Evolutionary conservation across 805 yeast species (phyloP).

Genomic region (Grigorovia transvaalensis): DNA sequence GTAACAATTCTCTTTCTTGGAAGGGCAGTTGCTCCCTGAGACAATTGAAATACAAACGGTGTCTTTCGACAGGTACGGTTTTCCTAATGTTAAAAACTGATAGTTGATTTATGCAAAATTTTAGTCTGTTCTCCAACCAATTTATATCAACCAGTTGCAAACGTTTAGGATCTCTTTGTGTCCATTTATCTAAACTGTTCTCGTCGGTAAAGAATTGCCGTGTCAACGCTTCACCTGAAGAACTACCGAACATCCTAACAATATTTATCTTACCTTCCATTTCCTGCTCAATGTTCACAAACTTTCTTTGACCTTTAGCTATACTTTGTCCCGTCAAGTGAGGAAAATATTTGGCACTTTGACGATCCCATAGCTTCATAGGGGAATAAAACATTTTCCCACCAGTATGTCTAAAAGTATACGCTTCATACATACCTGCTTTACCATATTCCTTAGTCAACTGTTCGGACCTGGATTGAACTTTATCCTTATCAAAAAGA

Average conservation of each 20-base stretch:
- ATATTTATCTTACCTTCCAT: conserved; percentile 24
- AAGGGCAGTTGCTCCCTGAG: conserved; percentile 50
- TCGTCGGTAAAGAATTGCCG: conserved; percentile 26
- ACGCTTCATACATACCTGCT: conserved; percentile 58
- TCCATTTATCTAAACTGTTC: conserved; percentile 5
- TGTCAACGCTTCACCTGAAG: conserved; percentile 60
- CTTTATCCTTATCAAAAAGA: conserved; percentile 39
- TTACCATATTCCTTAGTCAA: conserved; percentile 54
- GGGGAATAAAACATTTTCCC: conserved; percentile 86
- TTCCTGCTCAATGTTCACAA: conserved; percentile 19
- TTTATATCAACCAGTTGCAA: conserved; percentile 70
- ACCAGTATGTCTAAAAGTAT: conserved; percentile 55
- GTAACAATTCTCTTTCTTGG: conserved; percentile 45
- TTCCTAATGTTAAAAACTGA: conserved; percentile 31
- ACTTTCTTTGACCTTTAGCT: conserved; percentile 18
- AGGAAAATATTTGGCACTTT: conserved; percentile 72
- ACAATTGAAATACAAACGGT: conserved; percentile 50
- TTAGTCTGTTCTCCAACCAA: conserved; percentile 62
- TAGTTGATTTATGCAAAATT: conserved; percentile 51
- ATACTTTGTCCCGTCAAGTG: conserved; percentile 55
- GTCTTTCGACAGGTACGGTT: conserved; percentile 36
- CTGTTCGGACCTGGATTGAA: conserved; percentile 38
- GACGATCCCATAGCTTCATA: conserved; percentile 60
- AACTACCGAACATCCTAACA: conserved; percentile 22
- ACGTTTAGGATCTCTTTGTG: background rate